phyloP scores from a whole-genome alignment of 2,329 filamentous ascomycete genomes.

The Cordyceps pruinosa region DNA sequence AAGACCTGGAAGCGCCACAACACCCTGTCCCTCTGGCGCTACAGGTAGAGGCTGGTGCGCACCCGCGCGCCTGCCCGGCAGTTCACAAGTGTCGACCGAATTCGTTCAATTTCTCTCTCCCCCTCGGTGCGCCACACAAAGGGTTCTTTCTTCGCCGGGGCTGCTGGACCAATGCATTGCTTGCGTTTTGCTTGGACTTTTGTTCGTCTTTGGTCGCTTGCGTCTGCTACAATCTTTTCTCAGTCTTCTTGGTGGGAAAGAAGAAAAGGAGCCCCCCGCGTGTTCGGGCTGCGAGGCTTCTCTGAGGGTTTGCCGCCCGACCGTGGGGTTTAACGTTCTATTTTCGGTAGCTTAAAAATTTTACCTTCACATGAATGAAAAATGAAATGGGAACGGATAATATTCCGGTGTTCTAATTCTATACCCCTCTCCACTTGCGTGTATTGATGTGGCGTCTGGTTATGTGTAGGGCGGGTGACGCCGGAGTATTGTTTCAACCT shows the following conservation, averaged over 20 bases:
- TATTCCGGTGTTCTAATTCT: background rate
- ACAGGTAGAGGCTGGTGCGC: constrained; percentile 58
- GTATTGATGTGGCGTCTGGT: background rate
- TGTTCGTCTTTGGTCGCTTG: constrained; percentile 10
- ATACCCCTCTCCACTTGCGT: background rate
- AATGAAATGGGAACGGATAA: constrained; percentile 7
- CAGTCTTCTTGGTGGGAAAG: constrained; percentile 14
- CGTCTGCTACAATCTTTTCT: constrained; percentile 12
- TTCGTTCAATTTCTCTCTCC: constrained; percentile 2
- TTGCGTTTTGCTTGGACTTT: constrained; percentile 12
- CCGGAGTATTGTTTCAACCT: background rate
- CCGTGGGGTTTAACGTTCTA: constrained; percentile 8
- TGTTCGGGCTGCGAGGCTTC: background rate
- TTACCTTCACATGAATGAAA: constrained; percentile 9
- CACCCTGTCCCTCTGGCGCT: constrained; percentile 97
- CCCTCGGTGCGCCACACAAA: background rate
- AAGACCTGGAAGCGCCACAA: constrained; percentile 99
- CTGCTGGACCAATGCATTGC: constrained; percentile 8
- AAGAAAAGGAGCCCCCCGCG: constrained; percentile 6
- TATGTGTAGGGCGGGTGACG: background rate
- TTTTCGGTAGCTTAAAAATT: constrained; percentile 13
- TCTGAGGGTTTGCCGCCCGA: background rate
- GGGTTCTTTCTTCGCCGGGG: constrained; percentile 2
- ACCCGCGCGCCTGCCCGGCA: constrained; percentile 5
- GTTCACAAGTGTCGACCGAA: constrained; percentile 8